A percentile compares a stretch with the other conserved stretches of the same genome.
Conservation (phyloP, 2,329 filamentous ascomycete species). For the Gaeumannomyces tritici region DNA sequence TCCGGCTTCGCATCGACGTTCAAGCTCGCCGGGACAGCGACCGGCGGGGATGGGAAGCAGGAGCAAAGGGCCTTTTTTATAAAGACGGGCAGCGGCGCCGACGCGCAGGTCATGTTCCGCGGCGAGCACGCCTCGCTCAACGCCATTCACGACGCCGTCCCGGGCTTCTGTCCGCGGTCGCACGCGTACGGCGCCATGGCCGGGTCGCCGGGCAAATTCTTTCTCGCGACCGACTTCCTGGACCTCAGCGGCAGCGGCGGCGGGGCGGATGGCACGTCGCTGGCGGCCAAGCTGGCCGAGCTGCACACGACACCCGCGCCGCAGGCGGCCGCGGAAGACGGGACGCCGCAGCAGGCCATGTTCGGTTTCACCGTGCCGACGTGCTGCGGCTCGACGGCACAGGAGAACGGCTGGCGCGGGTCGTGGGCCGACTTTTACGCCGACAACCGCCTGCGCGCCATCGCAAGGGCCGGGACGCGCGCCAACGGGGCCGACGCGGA, state of each 20-base stretch:
- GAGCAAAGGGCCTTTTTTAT: slow-evolving; percentile 49
- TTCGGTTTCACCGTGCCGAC: slow-evolving; percentile 83
- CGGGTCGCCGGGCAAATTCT: slow-evolving; percentile 40
- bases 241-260: slow-evolving; percentile 46
- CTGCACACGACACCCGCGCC: slow-evolving; percentile 72
- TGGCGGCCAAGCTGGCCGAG: slow-evolving; percentile 69
- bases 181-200: slow-evolving; percentile 59
- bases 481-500: slow-evolving; percentile 49
- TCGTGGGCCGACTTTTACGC: slow-evolving; percentile 85
- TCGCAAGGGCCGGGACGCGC: slow-evolving; percentile 48
- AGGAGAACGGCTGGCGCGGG: slow-evolving; percentile 64
- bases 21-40: slow-evolving; percentile 14
- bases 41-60: slow-evolving; percentile 8
- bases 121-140: slow-evolving; percentile 80
- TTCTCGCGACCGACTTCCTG: slow-evolving; percentile 72
- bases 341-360: slow-evolving; percentile 19
- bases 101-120: slow-evolving; percentile 59
- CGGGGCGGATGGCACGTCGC: slow-evolving; percentile 25
- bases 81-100: slow-evolving; percentile 54
- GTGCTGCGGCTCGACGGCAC: slow-evolving; percentile 76
- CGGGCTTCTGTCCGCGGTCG: slow-evolving; percentile 65
- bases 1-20: slow-evolving; percentile 62
- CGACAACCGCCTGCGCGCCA: slow-evolving; percentile 59
- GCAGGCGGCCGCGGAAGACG: slow-evolving; percentile 20
- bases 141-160: slow-evolving; percentile 63